Base-by-base conservation (phyloP, 805 yeast genomes). In the Pichia phayaonensis region DNA sequence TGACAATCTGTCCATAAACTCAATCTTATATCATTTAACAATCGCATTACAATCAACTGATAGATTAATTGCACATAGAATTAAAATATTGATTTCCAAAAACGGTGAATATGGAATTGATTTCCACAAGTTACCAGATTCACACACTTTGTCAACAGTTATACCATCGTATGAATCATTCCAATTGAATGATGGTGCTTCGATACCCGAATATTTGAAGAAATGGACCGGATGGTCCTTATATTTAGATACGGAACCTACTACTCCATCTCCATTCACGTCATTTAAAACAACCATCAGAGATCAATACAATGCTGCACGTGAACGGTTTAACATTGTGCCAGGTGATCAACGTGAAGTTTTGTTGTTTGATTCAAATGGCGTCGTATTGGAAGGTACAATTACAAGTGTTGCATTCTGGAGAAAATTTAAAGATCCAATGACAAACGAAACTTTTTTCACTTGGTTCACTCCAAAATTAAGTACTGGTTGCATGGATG, bases 241-340 rank as follows among this genome's bases (percentile, higher is more conserved):
- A 0, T 81, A 79, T 58, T 59, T 90, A 4, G 92, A 86, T 61
- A 60, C 70, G 0, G 65, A 72, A 29, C 72, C 80, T 1, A 72
- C 77, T 1, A 56, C 74, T 42, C 75, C 80, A 1, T 79, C 95
- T 2, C 86, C 87, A 2, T 87, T 86, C 66, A 88, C 96, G 0
- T 83, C 95, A 5, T 85, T 90, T 68, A 92, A 92, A 64, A 92
- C 98, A 0, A 86, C 97, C 0, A 67, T 72, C 23, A 72, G 99
- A 54, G 70, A 69, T 3, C 79, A 74, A 44, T 90, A 90, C 63
- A 75, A 70, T 42, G 72, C 63, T 2, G 84, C 96, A 0, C 69
- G 97, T 51, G 64, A 63, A 1, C 69, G 88, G 42, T 53, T 49
- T 26, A 56, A 67, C 42, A 60, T 79, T 4, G 72, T 77, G 0